Evolutionary conservation across 805 yeast genomes (phyloP).

Genomic region (Saturnispora saitoi): DNA sequence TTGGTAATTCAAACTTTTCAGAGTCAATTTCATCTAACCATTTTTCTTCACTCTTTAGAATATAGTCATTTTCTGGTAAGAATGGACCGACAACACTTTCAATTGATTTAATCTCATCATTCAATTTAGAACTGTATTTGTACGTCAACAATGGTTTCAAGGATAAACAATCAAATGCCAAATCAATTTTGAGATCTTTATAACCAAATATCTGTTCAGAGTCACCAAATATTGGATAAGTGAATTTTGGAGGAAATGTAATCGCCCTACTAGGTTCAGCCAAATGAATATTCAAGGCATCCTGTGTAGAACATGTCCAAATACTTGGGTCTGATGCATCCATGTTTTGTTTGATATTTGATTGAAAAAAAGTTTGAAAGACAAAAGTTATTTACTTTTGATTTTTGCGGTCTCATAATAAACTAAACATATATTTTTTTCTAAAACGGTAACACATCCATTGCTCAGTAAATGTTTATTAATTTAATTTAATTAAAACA

Average conservation of each 20-base stretch:
- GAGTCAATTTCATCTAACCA: conserved; percentile 55
- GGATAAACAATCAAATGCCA: conserved; percentile 68
- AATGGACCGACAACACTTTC: conserved; percentile 43
- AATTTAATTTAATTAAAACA: conserved; percentile 10
- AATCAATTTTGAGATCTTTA: conserved; percentile 53
- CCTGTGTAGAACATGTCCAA: conserved; percentile 73
- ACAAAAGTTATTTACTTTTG: too few species aligned
- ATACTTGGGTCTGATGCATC: conserved; percentile 27
- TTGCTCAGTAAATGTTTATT: too few species aligned
- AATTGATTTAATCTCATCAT: conserved; percentile 53
- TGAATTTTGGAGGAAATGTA: conserved; percentile 67
- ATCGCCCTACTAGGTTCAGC: conserved; percentile 54
- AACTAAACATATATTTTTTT: neutral
- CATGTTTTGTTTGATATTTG: conserved; percentile 3
- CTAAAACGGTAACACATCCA: neutral
- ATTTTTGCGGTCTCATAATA: neutral
- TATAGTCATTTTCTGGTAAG: conserved; percentile 49
- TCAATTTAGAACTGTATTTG: conserved; percentile 44
- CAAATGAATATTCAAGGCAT: conserved; percentile 41
- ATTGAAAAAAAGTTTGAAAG: neutral
- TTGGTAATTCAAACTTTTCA: conserved; percentile 33
- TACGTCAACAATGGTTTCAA: conserved; percentile 65
- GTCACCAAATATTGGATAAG: conserved; percentile 92
- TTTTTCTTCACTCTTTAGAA: conserved; percentile 51
- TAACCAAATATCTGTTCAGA: conserved; percentile 84